Conservation (phyloP, 305 asterid genomes). For the Ilex paraguariensis region DNA sequence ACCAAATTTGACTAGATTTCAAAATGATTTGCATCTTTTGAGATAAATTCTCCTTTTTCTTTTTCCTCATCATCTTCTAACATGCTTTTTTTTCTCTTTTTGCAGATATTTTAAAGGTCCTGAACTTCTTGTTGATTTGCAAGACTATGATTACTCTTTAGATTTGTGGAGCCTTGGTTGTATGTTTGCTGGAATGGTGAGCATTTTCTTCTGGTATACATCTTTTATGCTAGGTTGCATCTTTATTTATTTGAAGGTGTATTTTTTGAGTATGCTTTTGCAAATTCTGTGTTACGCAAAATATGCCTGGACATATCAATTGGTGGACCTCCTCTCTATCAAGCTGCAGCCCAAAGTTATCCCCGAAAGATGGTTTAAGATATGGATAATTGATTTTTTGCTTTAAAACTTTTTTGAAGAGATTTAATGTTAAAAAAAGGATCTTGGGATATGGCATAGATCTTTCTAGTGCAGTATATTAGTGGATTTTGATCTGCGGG, state of each 20-base stretch:
- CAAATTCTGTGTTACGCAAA: background rate
- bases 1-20: too few species aligned
- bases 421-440: background rate
- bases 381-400: background rate
- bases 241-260: background rate
- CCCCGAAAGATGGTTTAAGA: slow-evolving; percentile 5
- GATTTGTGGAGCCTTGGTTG: slow-evolving; percentile 74
- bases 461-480: slow-evolving; percentile 10
- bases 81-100: background rate
- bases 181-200: slow-evolving; percentile 75
- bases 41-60: too few species aligned
- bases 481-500: slow-evolving; percentile 15
- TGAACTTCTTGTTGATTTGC: slow-evolving; percentile 72
- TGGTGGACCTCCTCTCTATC: slow-evolving; percentile 7
- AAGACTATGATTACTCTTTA: slow-evolving; percentile 70
- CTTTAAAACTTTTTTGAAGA: background rate
- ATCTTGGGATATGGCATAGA: slow-evolving; percentile 1
- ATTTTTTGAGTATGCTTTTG: background rate
- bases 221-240: slow-evolving; percentile 1
- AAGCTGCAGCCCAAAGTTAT: slow-evolving; percentile 7
- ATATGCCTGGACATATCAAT: slow-evolving; percentile 14
- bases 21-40: too few species aligned
- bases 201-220: slow-evolving; percentile 6
- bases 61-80: background rate
- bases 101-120: slow-evolving; percentile 68